A percentile compares a stretch with the other conserved stretches of the same genome.
These are phyloP conservation scores for Cicer cuneatum DNA, from an alignment of 306 rosid genomes.

Conservation along the genomic window DNA sequence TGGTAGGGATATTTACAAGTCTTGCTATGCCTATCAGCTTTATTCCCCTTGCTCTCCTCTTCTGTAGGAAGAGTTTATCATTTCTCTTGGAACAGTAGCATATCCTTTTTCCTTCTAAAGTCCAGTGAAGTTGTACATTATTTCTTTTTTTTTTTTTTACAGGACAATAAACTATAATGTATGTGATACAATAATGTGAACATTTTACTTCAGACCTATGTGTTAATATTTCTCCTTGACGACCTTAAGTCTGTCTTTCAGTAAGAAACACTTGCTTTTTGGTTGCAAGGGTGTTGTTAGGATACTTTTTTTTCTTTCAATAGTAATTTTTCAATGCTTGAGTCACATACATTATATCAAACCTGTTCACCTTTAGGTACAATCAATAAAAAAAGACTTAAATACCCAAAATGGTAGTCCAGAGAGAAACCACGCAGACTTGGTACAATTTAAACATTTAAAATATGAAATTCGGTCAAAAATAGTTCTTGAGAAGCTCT, in stretches of 20 bases:
- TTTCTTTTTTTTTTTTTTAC: neutral
- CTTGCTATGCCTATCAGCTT: neutral
- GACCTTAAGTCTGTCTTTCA: neutral
- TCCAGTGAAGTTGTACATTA: constrained; percentile 42
- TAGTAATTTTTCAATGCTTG: neutral
- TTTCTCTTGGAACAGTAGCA: constrained; percentile 28
- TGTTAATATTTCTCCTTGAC: constrained; percentile 6
- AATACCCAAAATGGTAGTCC: too few relatives aligned
- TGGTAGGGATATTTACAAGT: constrained; percentile 23
- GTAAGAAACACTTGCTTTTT: neutral
- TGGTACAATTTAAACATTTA: too few relatives aligned
- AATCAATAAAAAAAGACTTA: too few relatives aligned
- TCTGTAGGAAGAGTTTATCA: constrained; percentile 28
- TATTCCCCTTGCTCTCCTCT: constrained; percentile 30
- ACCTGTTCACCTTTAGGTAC: too few relatives aligned
- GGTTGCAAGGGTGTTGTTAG: constrained; percentile 3
- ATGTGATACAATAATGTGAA: constrained; percentile 27
- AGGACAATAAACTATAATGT: neutral
- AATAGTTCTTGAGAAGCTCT: too few relatives aligned
- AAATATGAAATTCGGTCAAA: too few relatives aligned
- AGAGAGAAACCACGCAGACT: too few relatives aligned
- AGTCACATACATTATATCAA: neutral
- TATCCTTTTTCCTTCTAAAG: neutral
- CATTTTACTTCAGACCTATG: neutral
- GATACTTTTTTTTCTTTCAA: neutral